Evolutionary conservation across 2,329 filamentous ascomycete species (phyloP).

Genomic region (Neofusicoccum ribis): DNA sequence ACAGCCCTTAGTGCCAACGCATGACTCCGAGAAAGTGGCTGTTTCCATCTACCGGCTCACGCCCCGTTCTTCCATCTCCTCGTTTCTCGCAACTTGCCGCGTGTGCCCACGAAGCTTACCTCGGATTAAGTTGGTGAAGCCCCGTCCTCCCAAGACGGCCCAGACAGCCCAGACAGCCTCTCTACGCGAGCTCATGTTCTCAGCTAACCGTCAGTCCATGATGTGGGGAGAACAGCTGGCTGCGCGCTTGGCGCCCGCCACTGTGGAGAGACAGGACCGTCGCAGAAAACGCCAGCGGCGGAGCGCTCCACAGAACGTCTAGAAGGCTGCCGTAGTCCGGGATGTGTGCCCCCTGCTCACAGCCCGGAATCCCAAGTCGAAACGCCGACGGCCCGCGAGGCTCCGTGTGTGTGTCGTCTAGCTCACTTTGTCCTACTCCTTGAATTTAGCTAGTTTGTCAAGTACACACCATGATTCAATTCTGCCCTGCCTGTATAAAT

Average conservation of each 20-base stretch:
- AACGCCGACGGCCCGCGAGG: conserved; percentile 4
- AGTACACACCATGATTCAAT: neutral
- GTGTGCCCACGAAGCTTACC: neutral
- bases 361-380: conserved; percentile 5
- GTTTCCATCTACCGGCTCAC: neutral
- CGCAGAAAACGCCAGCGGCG: neutral
- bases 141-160: neutral
- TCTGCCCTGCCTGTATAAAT: conserved; percentile 3
- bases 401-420: conserved; percentile 2
- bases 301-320: neutral
- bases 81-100: neutral
- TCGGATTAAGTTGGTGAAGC: conserved; percentile 1
- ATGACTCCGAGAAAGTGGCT: neutral
- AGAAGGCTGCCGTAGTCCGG: neutral
- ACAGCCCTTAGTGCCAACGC: neutral
- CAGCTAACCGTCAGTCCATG: conserved; percentile 3
- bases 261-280: conserved; percentile 6
- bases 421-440: neutral
- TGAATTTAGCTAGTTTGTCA: conserved; percentile 4
- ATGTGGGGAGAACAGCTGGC: neutral
- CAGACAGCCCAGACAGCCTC: neutral
- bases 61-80: conserved; percentile 2
- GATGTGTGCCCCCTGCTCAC: neutral
- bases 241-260: neutral
- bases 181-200: neutral